These are phyloP conservation scores for Amauroascus verrucosus DNA, from an alignment of 2,329 filamentous ascomycete species.

Conservation along the genomic window DNA sequence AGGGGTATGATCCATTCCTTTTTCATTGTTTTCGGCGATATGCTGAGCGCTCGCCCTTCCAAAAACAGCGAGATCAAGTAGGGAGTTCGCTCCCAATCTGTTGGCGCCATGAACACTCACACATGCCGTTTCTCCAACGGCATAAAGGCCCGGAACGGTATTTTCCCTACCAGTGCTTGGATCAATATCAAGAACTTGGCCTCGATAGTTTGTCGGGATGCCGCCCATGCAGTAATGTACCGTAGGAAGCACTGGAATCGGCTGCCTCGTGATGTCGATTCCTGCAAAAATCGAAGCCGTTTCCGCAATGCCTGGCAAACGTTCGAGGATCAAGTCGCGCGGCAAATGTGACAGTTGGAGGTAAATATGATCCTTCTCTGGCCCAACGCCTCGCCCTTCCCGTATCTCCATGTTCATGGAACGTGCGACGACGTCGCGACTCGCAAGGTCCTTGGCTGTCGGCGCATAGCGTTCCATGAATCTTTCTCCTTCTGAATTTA, in stretches of 20 bases:
- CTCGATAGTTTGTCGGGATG: constrained; percentile 84
- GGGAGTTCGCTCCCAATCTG: constrained; percentile 82
- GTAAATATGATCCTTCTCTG: constrained; percentile 87
- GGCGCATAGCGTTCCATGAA: constrained; percentile 93
- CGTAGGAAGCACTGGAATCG: constrained; percentile 77
- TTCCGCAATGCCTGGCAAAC: constrained; percentile 85
- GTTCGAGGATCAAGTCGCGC: constrained; percentile 71
- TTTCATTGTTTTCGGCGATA: constrained; percentile 77
- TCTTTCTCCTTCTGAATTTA: constrained; percentile 83
- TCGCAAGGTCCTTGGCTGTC: constrained; percentile 83
- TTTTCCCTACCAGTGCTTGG: constrained; percentile 61
- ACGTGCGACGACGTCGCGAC: constrained; percentile 77
- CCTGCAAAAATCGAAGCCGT: constrained; percentile 83
- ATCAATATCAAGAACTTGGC: constrained; percentile 78
- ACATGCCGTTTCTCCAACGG: constrained; percentile 80
- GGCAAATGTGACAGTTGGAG: constrained; percentile 82
- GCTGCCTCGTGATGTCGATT: constrained; percentile 80
- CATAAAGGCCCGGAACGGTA: constrained; percentile 76
- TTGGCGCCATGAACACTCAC: constrained; percentile 89
- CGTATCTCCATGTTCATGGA: constrained; percentile 91
- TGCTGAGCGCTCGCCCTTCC: constrained; percentile 83
- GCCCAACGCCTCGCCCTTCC: constrained; percentile 77
- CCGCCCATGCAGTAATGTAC: constrained; percentile 96
- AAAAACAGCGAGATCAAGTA: constrained; percentile 82
- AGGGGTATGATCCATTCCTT: constrained; percentile 59